Evolutionary conservation across 768 basidiomycete genomes (phyloP), one percentile per base, ranked within the genome.

Genomic region (Auricularia sp.): DNA sequence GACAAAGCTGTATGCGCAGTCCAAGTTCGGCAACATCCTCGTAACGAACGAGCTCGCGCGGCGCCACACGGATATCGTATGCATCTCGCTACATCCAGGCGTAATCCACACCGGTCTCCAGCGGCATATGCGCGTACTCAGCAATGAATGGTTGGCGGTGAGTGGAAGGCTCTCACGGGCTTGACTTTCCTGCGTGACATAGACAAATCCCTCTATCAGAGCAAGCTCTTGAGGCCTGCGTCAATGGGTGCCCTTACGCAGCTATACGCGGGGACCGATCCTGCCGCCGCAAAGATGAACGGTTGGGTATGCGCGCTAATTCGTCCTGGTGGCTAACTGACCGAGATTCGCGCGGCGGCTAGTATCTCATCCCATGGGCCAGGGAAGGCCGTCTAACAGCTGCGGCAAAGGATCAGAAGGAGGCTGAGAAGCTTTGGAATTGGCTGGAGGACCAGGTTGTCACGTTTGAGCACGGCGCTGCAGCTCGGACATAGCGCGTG

Each of bases 321-420:
- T 29, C 35, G 69, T 16, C 14, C 21, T 18, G 8, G 42, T 64
- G 7, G 35, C 54, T 39, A 35, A 3, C 7, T 44, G 21, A 58
- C 61, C 59, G 8, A n/a, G 10, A 45, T 51, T n/a, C 45, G 36
- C 39, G 42, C n/a, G 11, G 10, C 47, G 42, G 58, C 37, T 58
- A 82, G 79, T 83, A 77, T 65, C 75, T 83, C 42, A 71, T 80
- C 58, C 81, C 82, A 0, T 83, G 80, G 81, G 81, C 78, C 16
- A 73, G 79, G 24, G 29, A 77, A 1, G 81, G 80, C 1, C 54
- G 29, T 1, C 66, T 75, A 0, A 72, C 67, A 18, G 65, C 70
- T 14, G 73, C 73, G 3, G 73, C 75, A 0, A 70, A 73, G 61
- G 78, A 82, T 67, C 71, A 73, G 34, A 66, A 73, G 45, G 64